Conservation (phyloP, 1,284 basidiomycete genomes). For the Chalciporus sp. region DNA sequence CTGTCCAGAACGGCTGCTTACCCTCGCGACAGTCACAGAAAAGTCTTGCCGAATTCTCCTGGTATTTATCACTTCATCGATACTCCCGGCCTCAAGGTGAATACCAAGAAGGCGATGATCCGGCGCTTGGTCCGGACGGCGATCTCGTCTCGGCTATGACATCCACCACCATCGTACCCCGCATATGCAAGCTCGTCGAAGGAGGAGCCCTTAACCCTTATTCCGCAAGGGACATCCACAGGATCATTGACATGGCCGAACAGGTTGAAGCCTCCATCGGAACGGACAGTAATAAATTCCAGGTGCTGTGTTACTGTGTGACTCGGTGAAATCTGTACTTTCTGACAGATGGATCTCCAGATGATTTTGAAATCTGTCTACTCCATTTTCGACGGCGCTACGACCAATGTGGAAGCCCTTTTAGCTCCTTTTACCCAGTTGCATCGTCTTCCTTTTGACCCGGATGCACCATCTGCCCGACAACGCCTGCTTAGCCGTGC, state of each 20-base stretch:
- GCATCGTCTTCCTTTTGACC: conserved; percentile 67
- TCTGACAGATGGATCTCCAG: conserved; percentile 41
- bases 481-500: conserved; percentile 69
- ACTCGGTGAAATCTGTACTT: not conserved
- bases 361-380: conserved; percentile 67
- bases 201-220: conserved; percentile 82
- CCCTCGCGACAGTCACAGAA: conserved; percentile 43
- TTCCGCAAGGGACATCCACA: conserved; percentile 66
- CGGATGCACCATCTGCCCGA: conserved; percentile 73
- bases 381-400: conserved; percentile 57
- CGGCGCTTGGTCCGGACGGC: conserved; percentile 77
- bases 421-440: conserved; percentile 44
- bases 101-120: conserved; percentile 48
- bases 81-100: conserved; percentile 68
- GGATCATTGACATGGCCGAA: conserved; percentile 76
- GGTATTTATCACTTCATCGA: conserved; percentile 79
- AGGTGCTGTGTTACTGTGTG: conserved; percentile 46
- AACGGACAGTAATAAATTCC: conserved; percentile 64
- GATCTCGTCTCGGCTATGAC: conserved; percentile 91
- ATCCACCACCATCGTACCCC: conserved; percentile 79
- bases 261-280: conserved; percentile 82
- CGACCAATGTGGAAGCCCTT: conserved; percentile 49
- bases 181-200: conserved; percentile 70
- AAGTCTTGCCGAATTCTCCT: conserved; percentile 78
- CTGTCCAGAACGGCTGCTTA: conserved; percentile 7